Percentiles rank a stretch among this genome's conserved stretches.
phyloP scores from a whole-genome alignment of 345 rosid genomes.

The Euphorbia lathyris region DNA sequence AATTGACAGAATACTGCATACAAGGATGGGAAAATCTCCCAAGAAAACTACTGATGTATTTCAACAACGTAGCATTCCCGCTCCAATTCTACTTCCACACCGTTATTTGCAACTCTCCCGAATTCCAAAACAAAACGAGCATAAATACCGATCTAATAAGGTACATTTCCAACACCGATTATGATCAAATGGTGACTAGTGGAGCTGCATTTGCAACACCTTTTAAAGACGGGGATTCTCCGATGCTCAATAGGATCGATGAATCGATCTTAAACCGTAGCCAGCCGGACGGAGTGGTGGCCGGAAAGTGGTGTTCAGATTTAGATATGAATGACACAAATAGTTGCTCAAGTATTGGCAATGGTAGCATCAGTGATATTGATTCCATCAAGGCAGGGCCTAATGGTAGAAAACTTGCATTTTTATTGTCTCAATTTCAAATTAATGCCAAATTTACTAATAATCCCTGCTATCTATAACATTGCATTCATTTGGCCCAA shows the following conservation, averaged over 20 bases:
- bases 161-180: constrained; percentile 7
- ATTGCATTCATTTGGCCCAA: too few relatives aligned
- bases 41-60: constrained; percentile 36
- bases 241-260: constrained; percentile 26
- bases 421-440: constrained; percentile 17
- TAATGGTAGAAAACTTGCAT: constrained; percentile 23
- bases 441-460: constrained; percentile 4
- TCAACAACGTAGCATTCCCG: constrained; percentile 30
- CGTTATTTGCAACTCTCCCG: constrained; percentile 39
- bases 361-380: neutral
- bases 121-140: constrained; percentile 27
- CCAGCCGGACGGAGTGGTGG: constrained; percentile 13
- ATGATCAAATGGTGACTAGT: constrained; percentile 14
- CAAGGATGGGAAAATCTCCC: constrained; percentile 41
- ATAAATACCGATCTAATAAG: constrained; percentile 17
- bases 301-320: constrained; percentile 28
- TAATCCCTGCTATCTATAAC: constrained; percentile 17
- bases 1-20: constrained; percentile 30
- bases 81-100: constrained; percentile 38
- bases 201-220: constrained; percentile 34
- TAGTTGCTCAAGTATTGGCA: constrained; percentile 13
- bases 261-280: constrained; percentile 19
- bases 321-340: neutral
- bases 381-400: constrained; percentile 23
- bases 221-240: constrained; percentile 17